Evolutionary conservation across 305 asterid genomes (phyloP).

Genomic region (Fraxinus paxiana): DNA sequence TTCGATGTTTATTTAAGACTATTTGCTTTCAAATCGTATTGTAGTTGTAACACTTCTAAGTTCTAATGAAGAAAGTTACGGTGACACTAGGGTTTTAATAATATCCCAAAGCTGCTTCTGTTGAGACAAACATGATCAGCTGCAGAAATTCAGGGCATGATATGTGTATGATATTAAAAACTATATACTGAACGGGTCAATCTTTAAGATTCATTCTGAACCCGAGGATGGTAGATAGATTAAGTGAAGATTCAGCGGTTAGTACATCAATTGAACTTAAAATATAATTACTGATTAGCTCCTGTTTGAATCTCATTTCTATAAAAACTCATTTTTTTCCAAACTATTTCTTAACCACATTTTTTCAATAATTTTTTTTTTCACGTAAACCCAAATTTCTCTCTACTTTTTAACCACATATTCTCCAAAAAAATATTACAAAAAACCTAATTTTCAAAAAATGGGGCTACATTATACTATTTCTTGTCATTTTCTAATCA

Average conservation of each 20-base stretch:
- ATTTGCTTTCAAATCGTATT: background rate
- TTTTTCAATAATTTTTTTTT: too few relatives aligned
- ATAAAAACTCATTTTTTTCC: background rate
- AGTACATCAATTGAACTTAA: background rate
- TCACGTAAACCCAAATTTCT: background rate
- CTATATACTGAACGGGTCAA: background rate
- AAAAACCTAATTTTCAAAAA: too few relatives aligned
- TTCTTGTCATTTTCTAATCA: background rate
- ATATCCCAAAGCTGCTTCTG: background rate
- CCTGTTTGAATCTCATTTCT: background rate
- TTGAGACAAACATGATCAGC: background rate
- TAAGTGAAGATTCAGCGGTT: background rate
- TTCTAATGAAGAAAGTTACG: background rate
- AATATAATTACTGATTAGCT: background rate
- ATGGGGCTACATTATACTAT: background rate
- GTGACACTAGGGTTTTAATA: background rate
- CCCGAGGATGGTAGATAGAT: background rate
- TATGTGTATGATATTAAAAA: background rate
- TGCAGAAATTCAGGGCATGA: background rate
- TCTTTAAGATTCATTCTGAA: background rate
- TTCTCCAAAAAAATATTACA: background rate
- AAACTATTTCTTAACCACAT: background rate
- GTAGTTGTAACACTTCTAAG: background rate
- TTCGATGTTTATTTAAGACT: background rate
- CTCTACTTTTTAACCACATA: background rate